phyloP scores from a whole-genome alignment of 1,284 basidiomycete species.

The Ganoderma boninense region DNA sequence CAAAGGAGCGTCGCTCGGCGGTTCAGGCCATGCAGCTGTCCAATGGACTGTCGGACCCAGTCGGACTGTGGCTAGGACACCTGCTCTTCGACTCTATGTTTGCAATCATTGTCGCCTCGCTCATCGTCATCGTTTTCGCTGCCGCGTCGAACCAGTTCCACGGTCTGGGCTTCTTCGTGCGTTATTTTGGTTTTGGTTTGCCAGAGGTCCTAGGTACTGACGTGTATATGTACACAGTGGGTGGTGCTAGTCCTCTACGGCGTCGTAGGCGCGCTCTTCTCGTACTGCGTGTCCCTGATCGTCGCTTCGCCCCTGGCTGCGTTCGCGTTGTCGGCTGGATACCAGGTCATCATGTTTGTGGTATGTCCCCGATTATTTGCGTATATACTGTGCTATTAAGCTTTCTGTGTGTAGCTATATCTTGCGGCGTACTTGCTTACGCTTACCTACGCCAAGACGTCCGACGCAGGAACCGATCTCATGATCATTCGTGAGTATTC shows the following conservation, averaged over 20 bases:
- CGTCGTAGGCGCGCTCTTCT: conserved; percentile 70
- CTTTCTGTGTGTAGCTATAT: conserved; percentile 55
- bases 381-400: not conserved
- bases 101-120: conserved; percentile 62
- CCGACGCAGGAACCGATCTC: conserved; percentile 60
- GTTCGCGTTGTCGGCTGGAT: conserved; percentile 79
- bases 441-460: conserved; percentile 73
- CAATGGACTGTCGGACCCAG: conserved; percentile 77
- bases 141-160: conserved; percentile 68
- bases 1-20: conserved; percentile 69
- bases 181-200: conserved; percentile 34
- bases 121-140: conserved; percentile 72
- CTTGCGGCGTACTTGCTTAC: conserved; percentile 72
- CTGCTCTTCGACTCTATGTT: conserved; percentile 77
- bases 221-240: conserved; percentile 57
- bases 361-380: conserved; percentile 47
- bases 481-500: conserved; percentile 61
- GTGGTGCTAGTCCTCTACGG: conserved; percentile 77
- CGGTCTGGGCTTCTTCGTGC: conserved; percentile 73
- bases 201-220: not conserved
- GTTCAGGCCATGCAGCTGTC: conserved; percentile 84
- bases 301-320: conserved; percentile 75
- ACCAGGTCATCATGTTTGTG: conserved; percentile 77
- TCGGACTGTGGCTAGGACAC: conserved; percentile 83
- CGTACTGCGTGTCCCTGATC: conserved; percentile 72